phyloP scores from a whole-genome alignment of 1,284 basidiomycete species.

The Cryptococcus sp. region DNA sequence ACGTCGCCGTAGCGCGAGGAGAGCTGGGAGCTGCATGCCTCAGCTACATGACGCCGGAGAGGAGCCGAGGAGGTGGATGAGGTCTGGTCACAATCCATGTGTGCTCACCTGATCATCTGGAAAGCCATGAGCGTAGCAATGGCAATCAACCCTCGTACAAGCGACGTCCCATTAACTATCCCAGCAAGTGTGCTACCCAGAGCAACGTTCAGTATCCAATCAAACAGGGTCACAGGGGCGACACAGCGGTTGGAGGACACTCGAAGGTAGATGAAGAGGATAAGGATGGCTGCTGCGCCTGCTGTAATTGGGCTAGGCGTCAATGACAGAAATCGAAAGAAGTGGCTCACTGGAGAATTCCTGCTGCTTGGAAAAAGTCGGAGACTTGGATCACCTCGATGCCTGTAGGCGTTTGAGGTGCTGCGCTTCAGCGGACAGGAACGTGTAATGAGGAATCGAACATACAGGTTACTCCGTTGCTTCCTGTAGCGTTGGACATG shows the following conservation, averaged over 20 bases:
- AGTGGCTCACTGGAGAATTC: not conserved
- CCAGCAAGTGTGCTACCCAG: constrained; percentile 18
- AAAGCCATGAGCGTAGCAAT: constrained; percentile 11
- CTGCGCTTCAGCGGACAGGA: too few species aligned
- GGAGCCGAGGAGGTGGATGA: too few species aligned
- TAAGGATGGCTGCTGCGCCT: constrained; percentile 13
- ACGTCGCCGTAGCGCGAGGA: not conserved
- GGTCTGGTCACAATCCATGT: not conserved
- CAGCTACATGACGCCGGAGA: too few species aligned
- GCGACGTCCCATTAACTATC: constrained; percentile 18
- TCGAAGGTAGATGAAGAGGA: constrained; percentile 18
- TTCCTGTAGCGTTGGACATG: too few species aligned
- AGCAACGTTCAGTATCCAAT: constrained; percentile 19
- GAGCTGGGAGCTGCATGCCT: too few species aligned
- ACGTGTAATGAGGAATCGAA: too few species aligned
- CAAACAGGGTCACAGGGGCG: constrained; percentile 19
- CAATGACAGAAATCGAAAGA: not conserved
- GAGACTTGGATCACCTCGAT: not conserved
- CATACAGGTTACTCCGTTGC: too few species aligned
- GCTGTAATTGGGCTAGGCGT: constrained; percentile 8
- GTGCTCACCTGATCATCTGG: constrained; percentile 15
- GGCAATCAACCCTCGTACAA: constrained; percentile 13
- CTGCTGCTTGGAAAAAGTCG: not conserved
- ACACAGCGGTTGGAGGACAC: constrained; percentile 13
- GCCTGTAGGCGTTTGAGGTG: not conserved